phyloP scores from a whole-genome alignment of 441 rosid species.

The Corymbia citriodora region DNA sequence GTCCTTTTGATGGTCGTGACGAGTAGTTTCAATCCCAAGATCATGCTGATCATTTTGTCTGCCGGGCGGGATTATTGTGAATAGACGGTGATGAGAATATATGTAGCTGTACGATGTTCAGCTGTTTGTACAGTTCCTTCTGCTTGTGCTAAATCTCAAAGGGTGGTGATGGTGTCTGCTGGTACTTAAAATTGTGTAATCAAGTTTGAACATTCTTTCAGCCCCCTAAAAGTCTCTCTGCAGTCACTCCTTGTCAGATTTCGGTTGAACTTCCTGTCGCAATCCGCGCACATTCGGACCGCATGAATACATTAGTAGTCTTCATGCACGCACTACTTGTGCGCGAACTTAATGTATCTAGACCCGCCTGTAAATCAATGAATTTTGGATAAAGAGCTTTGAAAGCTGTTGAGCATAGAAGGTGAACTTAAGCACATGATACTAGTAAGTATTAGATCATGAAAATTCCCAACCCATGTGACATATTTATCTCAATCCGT shows the following conservation, averaged over 20 bases:
- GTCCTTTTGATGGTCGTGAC: neutral
- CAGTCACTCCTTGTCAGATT: neutral
- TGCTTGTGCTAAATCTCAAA: neutral
- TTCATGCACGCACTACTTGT: rapidly evolving
- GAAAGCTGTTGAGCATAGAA: neutral
- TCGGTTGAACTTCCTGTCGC: neutral
- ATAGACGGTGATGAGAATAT: neutral
- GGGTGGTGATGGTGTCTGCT: neutral
- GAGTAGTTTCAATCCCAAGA: neutral
- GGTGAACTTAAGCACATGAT: neutral
- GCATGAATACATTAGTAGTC: neutral
- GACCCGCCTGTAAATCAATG: neutral
- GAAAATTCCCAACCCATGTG: neutral
- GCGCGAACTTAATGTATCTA: neutral
- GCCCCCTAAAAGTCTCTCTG: neutral
- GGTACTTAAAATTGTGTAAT: neutral
- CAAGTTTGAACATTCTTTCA: neutral
- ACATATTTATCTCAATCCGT: too few relatives aligned
- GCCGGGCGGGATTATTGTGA: neutral
- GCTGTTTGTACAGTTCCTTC: neutral
- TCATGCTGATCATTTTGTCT: neutral
- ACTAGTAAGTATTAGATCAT: neutral
- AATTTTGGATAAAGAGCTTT: neutral
- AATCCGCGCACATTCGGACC: rapidly evolving
- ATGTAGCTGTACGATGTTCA: neutral